Base-by-base conservation (phyloP, 768 basidiomycete species). In the Mycena metata region DNA sequence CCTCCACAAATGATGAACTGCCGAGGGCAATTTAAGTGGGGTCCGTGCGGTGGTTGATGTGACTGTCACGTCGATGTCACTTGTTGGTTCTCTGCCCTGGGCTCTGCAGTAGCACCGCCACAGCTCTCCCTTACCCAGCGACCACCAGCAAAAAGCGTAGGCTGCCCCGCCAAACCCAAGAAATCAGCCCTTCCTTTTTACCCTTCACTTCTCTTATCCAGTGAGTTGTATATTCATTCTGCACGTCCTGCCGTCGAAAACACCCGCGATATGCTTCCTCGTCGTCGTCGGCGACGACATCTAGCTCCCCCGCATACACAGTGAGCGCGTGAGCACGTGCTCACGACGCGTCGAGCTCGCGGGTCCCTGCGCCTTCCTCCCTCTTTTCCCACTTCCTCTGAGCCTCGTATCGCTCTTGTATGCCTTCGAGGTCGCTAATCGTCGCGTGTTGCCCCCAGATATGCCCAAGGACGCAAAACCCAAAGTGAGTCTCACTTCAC, bases 381-480 rank as follows among this genome's bases (percentile, higher is more conserved):
- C 47, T 58, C 50, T 19, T 62, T 64, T 60, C 54, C 66, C 39
- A 33, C 17, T 66, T 49, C 64, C 62, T 67, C 50, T 50, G 56
- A 13, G 24, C 57, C 64, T 58, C 60, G 36, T 64, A 46, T 68
- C 62, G 47, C 35, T 67, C 72, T 80, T 71, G 69, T 77, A 71
- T 72, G 73, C 61, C 69, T 73, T 75, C 51, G 66, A 59, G 30
- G 56, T 62, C 33, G 50, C 73, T 74, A 61, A 75, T 64, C 39
- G 26, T 66, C 73, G 62, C 80, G 85, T 70, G 67, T 76, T 75
- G 75, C 61, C 73, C 72, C 60, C 75, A 72, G 76, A 83, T 85
- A 90, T 90, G 90, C 88, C 89, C 69, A 90, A 89, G 74, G 89
- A 86, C 73, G 47, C 84, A 61, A 86, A 88, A 81, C 80, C 85